These are phyloP conservation scores for Proliferodiscus dingleyae DNA, from an alignment of 2,329 filamentous ascomycete genomes.

Conservation along the genomic window DNA sequence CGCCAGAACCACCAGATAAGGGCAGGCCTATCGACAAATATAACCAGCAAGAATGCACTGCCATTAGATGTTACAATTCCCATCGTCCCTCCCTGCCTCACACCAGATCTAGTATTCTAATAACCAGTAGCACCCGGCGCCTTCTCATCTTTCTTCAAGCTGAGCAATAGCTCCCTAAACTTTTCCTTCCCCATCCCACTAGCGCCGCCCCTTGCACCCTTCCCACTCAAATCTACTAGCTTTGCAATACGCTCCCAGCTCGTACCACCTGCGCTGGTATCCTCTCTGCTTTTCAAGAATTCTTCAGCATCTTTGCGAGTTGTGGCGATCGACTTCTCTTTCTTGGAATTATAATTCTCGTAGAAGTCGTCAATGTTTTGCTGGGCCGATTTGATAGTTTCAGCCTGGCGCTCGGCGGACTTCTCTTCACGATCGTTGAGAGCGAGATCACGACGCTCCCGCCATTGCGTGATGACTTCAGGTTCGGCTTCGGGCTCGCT, in stretches of 20 bases:
- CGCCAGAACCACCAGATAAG: constrained; percentile 26
- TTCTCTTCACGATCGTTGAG: constrained; percentile 81
- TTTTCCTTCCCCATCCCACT: constrained; percentile 91
- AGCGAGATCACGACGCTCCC: constrained; percentile 78
- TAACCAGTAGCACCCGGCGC: constrained; percentile 63
- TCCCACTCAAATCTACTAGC: constrained; percentile 93
- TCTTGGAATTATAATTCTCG: constrained; percentile 98
- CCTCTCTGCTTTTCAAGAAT: constrained; percentile 82
- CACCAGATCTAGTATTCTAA: constrained; percentile 32
- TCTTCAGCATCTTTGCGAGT: constrained; percentile 89
- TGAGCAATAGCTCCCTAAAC: constrained; percentile 85
- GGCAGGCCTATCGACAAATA: constrained; percentile 23
- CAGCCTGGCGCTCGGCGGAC: constrained; percentile 73
- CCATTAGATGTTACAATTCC: constrained; percentile 26
- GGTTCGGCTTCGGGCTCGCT: constrained; percentile 66
- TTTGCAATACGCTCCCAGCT: constrained; percentile 99
- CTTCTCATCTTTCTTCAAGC: constrained; percentile 90
- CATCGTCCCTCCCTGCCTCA: constrained; percentile 7
- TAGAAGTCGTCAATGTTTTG: constrained; percentile 98
- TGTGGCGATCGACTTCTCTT: constrained; percentile 87
- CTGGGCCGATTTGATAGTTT: constrained; percentile 84
- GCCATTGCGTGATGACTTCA: constrained; percentile 87
- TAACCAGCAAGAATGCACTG: constrained; percentile 20
- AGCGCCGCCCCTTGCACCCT: constrained; percentile 80
- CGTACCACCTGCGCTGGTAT: constrained; percentile 89